These are phyloP conservation scores for Termitomyces sp. DNA, from an alignment of 768 basidiomycete genomes.

Conservation along the genomic window DNA sequence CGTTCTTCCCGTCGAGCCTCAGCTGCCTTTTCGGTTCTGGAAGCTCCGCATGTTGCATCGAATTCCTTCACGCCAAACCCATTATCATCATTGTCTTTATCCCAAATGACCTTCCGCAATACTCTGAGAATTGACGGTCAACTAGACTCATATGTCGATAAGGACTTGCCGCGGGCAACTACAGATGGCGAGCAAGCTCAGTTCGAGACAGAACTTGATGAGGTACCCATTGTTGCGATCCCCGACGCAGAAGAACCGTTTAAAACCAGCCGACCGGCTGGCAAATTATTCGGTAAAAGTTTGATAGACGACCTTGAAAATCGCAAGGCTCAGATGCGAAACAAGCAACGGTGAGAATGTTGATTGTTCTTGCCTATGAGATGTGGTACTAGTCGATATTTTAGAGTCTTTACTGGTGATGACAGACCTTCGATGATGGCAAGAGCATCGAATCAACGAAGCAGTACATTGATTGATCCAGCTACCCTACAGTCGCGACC, in stretches of 20 bases:
- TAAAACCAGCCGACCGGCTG: constrained; percentile 55
- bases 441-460: constrained; percentile 48
- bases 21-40: constrained; percentile 28
- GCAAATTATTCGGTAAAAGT: constrained; percentile 83
- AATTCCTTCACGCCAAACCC: constrained; percentile 80
- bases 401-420: constrained; percentile 85
- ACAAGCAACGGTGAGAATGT: constrained; percentile 68
- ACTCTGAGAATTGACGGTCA: constrained; percentile 69
- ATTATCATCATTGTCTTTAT: constrained; percentile 65
- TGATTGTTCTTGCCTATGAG: neutral
- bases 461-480: constrained; percentile 75
- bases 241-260: constrained; percentile 24
- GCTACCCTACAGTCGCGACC: constrained; percentile 52
- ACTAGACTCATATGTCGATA: constrained; percentile 57
- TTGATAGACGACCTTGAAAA: constrained; percentile 87
- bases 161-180: constrained; percentile 63
- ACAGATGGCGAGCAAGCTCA: constrained; percentile 76
- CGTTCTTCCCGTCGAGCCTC: constrained; percentile 53
- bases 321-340: constrained; percentile 78
- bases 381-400: neutral
- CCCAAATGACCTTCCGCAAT: constrained; percentile 85
- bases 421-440: constrained; percentile 93
- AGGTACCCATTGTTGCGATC: constrained; percentile 21
- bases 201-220: constrained; percentile 41
- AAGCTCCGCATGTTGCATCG: constrained; percentile 42